These are phyloP conservation scores for Boletus rubropictus DNA, from an alignment of 768 basidiomycete species.

Conservation along the genomic window DNA sequence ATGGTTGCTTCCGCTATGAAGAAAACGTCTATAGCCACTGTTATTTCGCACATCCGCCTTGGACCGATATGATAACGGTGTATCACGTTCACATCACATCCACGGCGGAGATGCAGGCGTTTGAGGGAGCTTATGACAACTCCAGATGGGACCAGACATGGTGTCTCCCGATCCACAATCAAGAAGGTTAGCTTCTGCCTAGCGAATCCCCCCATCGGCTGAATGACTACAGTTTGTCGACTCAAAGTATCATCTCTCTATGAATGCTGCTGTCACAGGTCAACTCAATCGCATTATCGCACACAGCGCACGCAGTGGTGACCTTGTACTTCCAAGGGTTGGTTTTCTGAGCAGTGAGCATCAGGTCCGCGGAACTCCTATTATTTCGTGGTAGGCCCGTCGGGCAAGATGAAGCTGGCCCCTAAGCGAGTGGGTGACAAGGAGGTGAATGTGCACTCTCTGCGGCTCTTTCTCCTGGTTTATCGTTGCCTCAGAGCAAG, in stretches of 20 bases:
- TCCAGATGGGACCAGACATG: slow-evolving; percentile 59
- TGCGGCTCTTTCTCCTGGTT: not conserved
- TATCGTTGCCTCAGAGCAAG: slow-evolving; percentile 8
- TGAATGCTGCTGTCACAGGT: slow-evolving; percentile 38
- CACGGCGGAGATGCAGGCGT: not conserved
- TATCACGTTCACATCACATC: no score
- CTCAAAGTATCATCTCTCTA: slow-evolving; percentile 47
- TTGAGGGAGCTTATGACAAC: slow-evolving; percentile 30
- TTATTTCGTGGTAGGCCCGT: slow-evolving; percentile 14
- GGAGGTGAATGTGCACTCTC: slow-evolving; percentile 6
- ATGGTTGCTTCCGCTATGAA: slow-evolving; percentile 7
- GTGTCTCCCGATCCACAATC: slow-evolving; percentile 71
- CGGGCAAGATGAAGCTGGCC: slow-evolving; percentile 25
- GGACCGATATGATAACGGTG: slow-evolving; percentile 41
- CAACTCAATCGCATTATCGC: slow-evolving; percentile 53
- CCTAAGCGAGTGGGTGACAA: slow-evolving; percentile 10
- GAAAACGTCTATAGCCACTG: slow-evolving; percentile 20
- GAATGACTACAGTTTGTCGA: slow-evolving; percentile 41
- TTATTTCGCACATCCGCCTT: slow-evolving; percentile 47
- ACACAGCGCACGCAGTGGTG: slow-evolving; percentile 44
- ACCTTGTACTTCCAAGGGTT: slow-evolving; percentile 53
- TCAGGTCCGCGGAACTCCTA: not conserved
- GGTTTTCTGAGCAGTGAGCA: not conserved
- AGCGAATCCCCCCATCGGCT: not conserved
- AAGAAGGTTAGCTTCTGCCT: slow-evolving; percentile 56